Conservation (phyloP, 208 protist species). For the Leishmania arabica region DNA sequence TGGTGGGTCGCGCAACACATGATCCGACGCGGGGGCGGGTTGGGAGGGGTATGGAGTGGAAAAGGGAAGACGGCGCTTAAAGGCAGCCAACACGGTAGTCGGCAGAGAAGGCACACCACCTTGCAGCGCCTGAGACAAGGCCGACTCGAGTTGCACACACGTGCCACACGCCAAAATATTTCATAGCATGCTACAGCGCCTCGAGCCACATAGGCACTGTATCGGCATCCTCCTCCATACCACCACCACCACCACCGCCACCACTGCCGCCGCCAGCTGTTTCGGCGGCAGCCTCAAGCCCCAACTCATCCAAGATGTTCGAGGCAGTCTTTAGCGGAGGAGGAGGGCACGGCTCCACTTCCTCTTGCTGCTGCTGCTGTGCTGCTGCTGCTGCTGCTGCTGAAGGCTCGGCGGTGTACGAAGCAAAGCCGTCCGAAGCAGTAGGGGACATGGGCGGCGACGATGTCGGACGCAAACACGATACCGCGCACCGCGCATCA, state of each 20-base stretch:
- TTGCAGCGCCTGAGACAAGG: neutral
- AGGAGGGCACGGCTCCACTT: neutral
- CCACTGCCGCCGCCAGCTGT: neutral
- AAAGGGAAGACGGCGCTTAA: neutral
- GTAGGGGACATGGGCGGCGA: neutral
- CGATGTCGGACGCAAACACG: neutral
- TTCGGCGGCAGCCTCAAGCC: neutral
- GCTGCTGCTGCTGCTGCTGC: no score
- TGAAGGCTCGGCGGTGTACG: neutral
- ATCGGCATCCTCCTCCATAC: neutral
- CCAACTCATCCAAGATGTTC: constrained; percentile 15
- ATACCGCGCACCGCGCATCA: no score
- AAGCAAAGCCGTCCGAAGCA: neutral
- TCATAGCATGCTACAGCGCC: neutral
- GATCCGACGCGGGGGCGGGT: neutral
- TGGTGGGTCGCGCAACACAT: no score
- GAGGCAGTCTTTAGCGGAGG: constrained; percentile 3
- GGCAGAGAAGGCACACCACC: neutral
- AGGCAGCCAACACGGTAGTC: neutral
- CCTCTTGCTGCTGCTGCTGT: neutral
- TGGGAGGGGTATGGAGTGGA: neutral
- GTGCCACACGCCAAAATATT: neutral
- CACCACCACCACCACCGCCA: neutral
- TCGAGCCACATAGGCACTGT: constrained; percentile 18
- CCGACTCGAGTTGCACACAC: neutral